A percentile compares a stretch with the other conserved stretches of the same genome.
phyloP scores from a whole-genome alignment of 2,329 filamentous ascomycete species.

The Venturia nashicola region DNA sequence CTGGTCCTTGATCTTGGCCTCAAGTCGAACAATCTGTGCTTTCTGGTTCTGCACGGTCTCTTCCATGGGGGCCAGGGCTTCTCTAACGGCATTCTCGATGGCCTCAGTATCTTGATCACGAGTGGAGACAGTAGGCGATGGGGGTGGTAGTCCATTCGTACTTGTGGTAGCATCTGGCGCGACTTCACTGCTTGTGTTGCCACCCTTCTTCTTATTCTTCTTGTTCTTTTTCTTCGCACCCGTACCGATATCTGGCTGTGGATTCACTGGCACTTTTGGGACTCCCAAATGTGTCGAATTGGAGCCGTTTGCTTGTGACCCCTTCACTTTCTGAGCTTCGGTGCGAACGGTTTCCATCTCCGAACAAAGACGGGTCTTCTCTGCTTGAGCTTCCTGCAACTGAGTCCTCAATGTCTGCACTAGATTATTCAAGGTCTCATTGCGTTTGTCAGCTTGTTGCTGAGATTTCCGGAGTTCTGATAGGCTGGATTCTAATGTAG shows the following conservation, averaged over 20 bases:
- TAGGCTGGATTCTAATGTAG: conserved; percentile 17
- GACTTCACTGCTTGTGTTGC: conserved; percentile 27
- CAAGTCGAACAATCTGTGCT: conserved; percentile 57
- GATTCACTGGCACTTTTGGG: conserved; percentile 13
- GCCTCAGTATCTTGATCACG: conserved; percentile 18
- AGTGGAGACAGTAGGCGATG: conserved; percentile 17
- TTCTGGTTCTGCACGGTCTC: conserved; percentile 45
- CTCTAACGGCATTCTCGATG: conserved; percentile 19
- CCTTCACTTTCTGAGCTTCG: conserved; percentile 16
- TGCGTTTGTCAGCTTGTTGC: conserved; percentile 36
- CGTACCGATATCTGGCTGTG: conserved; percentile 20
- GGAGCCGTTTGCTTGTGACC: neutral
- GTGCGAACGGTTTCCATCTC: conserved; percentile 26
- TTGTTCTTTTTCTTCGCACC: conserved; percentile 66
- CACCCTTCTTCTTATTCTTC: conserved; percentile 65
- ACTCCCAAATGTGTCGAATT: conserved; percentile 14
- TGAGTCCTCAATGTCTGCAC: conserved; percentile 42
- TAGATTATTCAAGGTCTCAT: conserved; percentile 41
- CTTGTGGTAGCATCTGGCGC: conserved; percentile 16
- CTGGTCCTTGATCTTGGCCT: conserved; percentile 59
- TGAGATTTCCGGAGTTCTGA: conserved; percentile 18
- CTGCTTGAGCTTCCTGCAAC: conserved; percentile 39
- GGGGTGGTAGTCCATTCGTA: conserved; percentile 23
- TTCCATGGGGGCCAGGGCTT: conserved; percentile 16
- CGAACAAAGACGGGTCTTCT: conserved; percentile 32